These are phyloP conservation scores for Hericium erinaceus DNA, from an alignment of 768 basidiomycete genomes.

Conservation along the genomic window DNA sequence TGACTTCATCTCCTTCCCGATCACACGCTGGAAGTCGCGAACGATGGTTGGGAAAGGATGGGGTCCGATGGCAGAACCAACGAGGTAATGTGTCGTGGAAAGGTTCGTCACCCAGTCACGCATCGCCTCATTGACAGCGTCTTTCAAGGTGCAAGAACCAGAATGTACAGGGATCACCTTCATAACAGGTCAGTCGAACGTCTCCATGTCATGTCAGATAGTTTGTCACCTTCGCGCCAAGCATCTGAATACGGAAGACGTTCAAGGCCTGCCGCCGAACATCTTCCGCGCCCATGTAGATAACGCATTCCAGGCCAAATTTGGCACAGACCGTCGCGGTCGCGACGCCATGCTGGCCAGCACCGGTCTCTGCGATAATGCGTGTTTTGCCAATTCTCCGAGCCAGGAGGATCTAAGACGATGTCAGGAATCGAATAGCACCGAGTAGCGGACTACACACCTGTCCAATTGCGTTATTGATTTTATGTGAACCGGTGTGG, in stretches of 20 bases:
- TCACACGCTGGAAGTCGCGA: slow-evolving; percentile 94
- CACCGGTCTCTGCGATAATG: slow-evolving; percentile 98
- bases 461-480: slow-evolving; percentile 98
- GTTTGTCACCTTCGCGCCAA: slow-evolving; percentile 69
- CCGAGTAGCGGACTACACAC: slow-evolving; percentile 27
- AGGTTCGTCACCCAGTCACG: slow-evolving; percentile 98
- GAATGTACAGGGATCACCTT: slow-evolving; percentile 91
- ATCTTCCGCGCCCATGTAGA: slow-evolving; percentile 99
- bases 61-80: slow-evolving; percentile 95
- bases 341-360: slow-evolving; percentile 97
- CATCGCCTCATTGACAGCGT: slow-evolving; percentile 97
- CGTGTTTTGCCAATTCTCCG: slow-evolving; percentile 88
- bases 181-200: background rate
- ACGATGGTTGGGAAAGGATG: slow-evolving; percentile 99
- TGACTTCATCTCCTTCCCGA: slow-evolving; percentile 87
- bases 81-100: slow-evolving; percentile 88
- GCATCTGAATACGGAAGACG: slow-evolving; percentile 96
- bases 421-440: background rate
- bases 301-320: slow-evolving; percentile 88
- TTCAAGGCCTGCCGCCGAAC: slow-evolving; percentile 93
- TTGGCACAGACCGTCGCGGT: slow-evolving; percentile 97
- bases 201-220: background rate
- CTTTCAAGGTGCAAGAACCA: slow-evolving; percentile 92
- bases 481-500: slow-evolving; percentile 98
- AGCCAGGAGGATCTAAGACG: slow-evolving; percentile 78